A percentile compares a stretch with the other conserved stretches of the same genome.
These are phyloP conservation scores for Cladosporium velox DNA, from an alignment of 2,329 filamentous ascomycete species.

Conservation along the genomic window DNA sequence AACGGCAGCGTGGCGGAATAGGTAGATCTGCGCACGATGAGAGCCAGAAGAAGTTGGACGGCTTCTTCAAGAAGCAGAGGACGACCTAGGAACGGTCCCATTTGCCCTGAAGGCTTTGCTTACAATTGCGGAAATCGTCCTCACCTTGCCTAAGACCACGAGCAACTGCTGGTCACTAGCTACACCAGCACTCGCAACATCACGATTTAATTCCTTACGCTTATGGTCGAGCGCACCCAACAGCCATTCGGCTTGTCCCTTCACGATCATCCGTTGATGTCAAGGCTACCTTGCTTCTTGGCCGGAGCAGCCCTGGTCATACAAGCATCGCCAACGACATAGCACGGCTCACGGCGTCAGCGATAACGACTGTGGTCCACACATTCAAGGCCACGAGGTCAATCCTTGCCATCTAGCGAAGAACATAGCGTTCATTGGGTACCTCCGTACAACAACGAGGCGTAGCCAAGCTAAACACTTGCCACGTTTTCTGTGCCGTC, in stretches of 20 bases:
- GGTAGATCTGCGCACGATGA: conserved; percentile 76
- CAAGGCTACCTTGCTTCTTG: not conserved
- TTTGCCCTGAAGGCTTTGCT: not conserved
- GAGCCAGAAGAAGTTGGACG: conserved; percentile 72
- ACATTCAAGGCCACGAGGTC: not conserved
- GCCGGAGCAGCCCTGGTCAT: not conserved
- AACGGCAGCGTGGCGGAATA: conserved; percentile 78
- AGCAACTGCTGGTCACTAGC: not conserved
- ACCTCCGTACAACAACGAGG: not conserved
- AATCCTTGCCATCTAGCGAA: not conserved
- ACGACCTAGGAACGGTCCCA: not conserved
- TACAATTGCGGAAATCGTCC: not conserved
- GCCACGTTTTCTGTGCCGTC: not conserved
- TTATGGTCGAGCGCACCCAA: not conserved
- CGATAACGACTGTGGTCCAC: not conserved
- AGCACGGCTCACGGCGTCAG: not conserved
- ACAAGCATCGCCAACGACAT: not conserved
- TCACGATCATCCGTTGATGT: not conserved
- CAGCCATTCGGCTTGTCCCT: not conserved
- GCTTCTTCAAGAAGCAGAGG: conserved; percentile 65
- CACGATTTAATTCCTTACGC: not conserved
- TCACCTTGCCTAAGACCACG: not conserved
- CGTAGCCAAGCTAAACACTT: not conserved
- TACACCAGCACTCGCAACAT: not conserved
- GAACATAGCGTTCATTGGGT: not conserved